A percentile compares a stretch with the other conserved stretches of the same genome.
These are phyloP conservation scores for Aspergillus quadrilineatus DNA, from an alignment of 2,329 filamentous ascomycete genomes.

Conservation along the genomic window DNA sequence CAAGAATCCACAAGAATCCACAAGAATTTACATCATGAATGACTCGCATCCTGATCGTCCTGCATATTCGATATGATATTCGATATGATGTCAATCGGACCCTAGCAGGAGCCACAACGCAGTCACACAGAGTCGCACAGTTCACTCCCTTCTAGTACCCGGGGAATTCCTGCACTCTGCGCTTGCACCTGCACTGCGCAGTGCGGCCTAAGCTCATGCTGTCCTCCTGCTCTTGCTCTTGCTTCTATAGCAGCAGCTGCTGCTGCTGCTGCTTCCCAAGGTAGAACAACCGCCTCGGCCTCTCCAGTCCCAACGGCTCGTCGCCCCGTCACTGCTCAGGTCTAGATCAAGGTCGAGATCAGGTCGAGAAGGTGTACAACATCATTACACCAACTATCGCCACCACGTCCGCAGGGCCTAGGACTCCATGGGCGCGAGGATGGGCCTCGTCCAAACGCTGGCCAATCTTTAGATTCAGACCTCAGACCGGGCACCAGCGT, in stretches of 20 bases:
- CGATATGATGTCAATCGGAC: not conserved
- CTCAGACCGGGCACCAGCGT: conserved; percentile 8
- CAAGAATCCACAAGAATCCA: too few species aligned
- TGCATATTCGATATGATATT: too few species aligned
- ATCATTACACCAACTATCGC: conserved; percentile 8
- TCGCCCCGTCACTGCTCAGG: not conserved
- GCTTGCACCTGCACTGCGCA: not conserved
- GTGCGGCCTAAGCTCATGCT: not conserved
- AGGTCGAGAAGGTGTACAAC: not conserved
- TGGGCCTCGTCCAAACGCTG: conserved; percentile 25
- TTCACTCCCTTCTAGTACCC: not conserved
- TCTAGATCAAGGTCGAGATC: not conserved
- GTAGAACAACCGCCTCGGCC: not conserved
- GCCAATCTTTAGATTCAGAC: conserved; percentile 24
- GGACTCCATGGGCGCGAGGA: conserved; percentile 16
- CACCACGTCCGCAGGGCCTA: conserved; percentile 9
- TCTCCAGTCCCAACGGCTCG: not conserved
- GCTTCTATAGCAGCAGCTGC: too few species aligned
- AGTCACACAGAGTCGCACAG: not conserved
- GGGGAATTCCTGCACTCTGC: not conserved
- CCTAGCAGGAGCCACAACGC: too few species aligned
- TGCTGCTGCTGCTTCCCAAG: not conserved
- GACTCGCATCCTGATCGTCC: too few species aligned
- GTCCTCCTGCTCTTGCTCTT: not conserved
- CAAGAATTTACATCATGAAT: not conserved